Conservation (phyloP, 192 early-diverging fungal genomes). For the Gorgonomyces haynaldii region DNA sequence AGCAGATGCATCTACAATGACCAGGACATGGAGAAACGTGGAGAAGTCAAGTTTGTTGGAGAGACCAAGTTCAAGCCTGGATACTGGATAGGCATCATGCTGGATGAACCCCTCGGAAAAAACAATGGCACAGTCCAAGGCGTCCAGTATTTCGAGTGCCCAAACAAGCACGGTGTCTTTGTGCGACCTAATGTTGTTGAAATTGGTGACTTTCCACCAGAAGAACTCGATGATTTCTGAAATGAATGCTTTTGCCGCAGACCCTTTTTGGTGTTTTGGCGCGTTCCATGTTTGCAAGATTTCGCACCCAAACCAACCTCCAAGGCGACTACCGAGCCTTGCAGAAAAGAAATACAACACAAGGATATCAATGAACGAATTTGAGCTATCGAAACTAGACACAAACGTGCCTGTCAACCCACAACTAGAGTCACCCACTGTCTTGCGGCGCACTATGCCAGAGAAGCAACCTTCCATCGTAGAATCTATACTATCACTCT, state of each 20-base stretch:
- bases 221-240: conserved; percentile 57
- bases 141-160: conserved; percentile 63
- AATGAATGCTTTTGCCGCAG: conserved; percentile 17
- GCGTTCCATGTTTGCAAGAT: too few relatives aligned
- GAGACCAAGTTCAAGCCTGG: conserved; percentile 66
- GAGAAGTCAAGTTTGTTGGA: conserved; percentile 53
- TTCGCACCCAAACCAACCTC: too few relatives aligned
- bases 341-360: too few relatives aligned
- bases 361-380: too few relatives aligned
- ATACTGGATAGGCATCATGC: conserved; percentile 87
- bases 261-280: too few relatives aligned
- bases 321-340: too few relatives aligned
- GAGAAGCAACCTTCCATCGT: too few relatives aligned
- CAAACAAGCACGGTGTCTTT: conserved; percentile 69
- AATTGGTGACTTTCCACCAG: conserved; percentile 89
- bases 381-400: too few relatives aligned
- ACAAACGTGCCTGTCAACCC: too few relatives aligned
- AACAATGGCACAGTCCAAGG: conserved; percentile 81
- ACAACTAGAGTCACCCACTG: too few relatives aligned
- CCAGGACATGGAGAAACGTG: conserved; percentile 34
- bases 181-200: conserved; percentile 81
- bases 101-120: conserved; percentile 93
- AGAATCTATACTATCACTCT: too few relatives aligned
- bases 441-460: too few relatives aligned
- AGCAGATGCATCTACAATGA: conserved; percentile 69